Conservation (phyloP, 306 rosid species). For the Cicer pinnatifidum region DNA sequence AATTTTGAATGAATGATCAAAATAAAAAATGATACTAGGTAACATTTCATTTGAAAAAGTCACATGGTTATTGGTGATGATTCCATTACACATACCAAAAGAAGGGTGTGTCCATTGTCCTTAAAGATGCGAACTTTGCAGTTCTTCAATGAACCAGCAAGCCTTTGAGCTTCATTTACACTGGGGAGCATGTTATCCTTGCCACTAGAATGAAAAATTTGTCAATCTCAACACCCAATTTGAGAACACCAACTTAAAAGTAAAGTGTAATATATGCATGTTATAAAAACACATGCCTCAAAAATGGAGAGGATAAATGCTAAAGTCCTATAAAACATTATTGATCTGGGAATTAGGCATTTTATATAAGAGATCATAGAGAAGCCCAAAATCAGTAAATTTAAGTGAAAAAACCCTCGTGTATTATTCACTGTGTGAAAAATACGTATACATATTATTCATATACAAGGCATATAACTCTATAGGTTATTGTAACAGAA, state of each 20-base stretch:
- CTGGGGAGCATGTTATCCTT: constrained; percentile 94
- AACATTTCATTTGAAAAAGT: background rate
- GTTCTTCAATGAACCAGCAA: constrained; percentile 53
- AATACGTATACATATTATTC: background rate
- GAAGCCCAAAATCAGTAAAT: no score
- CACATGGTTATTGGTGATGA: constrained; percentile 5
- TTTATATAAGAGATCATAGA: background rate
- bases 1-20: constrained; percentile 9
- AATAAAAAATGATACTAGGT: constrained; percentile 12
- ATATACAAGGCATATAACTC: background rate
- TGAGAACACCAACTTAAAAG: constrained; percentile 36
- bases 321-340: background rate
- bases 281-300: constrained; percentile 23
- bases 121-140: constrained; percentile 74
- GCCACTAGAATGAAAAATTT: constrained; percentile 64
- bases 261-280: constrained; percentile 19
- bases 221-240: constrained; percentile 36
- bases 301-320: constrained; percentile 26
- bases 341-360: background rate
- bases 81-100: constrained; percentile 67
- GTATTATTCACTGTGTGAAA: background rate
- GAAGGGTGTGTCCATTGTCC: constrained; percentile 89
- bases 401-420: background rate
- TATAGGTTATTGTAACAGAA: constrained; percentile 19
- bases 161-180: constrained; percentile 75